Evolutionary conservation across 148 eudicot genomes (phyloP).

Genomic region (Amaranthus cruentus): DNA sequence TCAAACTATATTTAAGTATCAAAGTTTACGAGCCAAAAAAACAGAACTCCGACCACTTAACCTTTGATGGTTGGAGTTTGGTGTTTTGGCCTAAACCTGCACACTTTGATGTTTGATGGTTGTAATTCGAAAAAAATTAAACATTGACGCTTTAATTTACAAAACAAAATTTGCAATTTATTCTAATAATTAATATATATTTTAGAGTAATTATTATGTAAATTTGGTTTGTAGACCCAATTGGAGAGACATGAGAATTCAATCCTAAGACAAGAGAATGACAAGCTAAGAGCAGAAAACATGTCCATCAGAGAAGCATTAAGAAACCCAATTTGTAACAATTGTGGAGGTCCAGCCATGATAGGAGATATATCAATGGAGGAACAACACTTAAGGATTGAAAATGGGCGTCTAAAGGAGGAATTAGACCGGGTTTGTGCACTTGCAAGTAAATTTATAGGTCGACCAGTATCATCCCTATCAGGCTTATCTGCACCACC

Average conservation of each 20-base stretch:
- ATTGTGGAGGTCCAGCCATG: slow-evolving; percentile 89
- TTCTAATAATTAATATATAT: no score
- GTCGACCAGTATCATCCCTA: slow-evolving; percentile 55
- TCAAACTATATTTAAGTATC: no score
- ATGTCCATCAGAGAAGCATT: slow-evolving; percentile 85
- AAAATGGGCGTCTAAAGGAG: slow-evolving; percentile 71
- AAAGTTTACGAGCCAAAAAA: no score
- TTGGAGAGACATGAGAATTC: slow-evolving; percentile 90
- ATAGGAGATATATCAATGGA: slow-evolving; percentile 83
- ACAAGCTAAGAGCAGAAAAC: slow-evolving; percentile 81
- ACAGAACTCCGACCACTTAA: no score
- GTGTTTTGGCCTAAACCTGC: no score
- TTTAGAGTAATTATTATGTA: no score
- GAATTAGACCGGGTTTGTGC: slow-evolving; percentile 74
- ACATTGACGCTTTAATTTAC: no score
- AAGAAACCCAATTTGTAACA: slow-evolving; percentile 88
- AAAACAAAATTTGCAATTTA: no score
- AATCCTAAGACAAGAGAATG: slow-evolving; percentile 87
- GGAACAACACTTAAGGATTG: slow-evolving; percentile 88
- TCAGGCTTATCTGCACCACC: slow-evolving; percentile 24
- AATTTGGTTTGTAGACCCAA: slow-evolving; percentile 59
- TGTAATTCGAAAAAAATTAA: no score
- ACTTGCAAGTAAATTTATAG: slow-evolving; percentile 74
- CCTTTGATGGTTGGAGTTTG: no score
- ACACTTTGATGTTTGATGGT: no score